These are phyloP conservation scores for Coleophoma crateriformis DNA, from an alignment of 2,329 filamentous ascomycete species.

Conservation along the genomic window DNA sequence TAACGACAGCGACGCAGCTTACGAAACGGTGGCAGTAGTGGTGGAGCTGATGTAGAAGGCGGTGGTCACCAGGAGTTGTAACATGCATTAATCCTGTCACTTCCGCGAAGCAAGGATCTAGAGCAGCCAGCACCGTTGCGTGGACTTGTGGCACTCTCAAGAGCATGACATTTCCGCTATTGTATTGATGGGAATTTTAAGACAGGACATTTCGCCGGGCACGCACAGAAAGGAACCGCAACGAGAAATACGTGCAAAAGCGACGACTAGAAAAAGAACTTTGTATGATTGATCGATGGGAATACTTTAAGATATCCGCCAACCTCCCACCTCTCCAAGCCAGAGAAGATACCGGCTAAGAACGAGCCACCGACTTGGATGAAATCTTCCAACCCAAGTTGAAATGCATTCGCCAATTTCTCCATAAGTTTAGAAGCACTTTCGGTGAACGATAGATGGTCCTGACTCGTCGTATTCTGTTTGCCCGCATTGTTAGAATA, in stretches of 20 bases:
- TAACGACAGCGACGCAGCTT: too few relatives aligned
- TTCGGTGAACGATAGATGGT: conserved; percentile 99
- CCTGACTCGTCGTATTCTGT: conserved; percentile 98
- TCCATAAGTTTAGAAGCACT: conserved; percentile 90
- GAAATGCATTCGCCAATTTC: conserved; percentile 16
- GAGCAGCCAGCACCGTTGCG: too few relatives aligned
- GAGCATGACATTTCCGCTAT: too few relatives aligned
- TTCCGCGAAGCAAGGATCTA: too few relatives aligned
- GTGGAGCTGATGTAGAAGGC: too few relatives aligned
- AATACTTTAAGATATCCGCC: conserved; percentile 18
- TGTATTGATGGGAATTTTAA: too few relatives aligned
- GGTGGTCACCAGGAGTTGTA: too few relatives aligned
- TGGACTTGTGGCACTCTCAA: too few relatives aligned
- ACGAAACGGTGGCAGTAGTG: too few relatives aligned
- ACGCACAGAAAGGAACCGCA: conserved; percentile 13
- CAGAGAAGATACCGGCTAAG: conserved; percentile 19
- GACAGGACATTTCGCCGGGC: conserved; percentile 2
- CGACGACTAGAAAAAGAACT: conserved; percentile 14
- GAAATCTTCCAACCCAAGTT: neutral
- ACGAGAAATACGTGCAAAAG: conserved; percentile 11
- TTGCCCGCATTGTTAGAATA: neutral
- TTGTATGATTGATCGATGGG: conserved; percentile 25
- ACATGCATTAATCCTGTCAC: too few relatives aligned
- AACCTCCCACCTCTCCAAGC: conserved; percentile 20
- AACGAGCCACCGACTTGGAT: conserved; percentile 11